Evolutionary conservation across 1,284 basidiomycete genomes (phyloP).

Genomic region (Pseudomicrostroma phylloplanum): DNA sequence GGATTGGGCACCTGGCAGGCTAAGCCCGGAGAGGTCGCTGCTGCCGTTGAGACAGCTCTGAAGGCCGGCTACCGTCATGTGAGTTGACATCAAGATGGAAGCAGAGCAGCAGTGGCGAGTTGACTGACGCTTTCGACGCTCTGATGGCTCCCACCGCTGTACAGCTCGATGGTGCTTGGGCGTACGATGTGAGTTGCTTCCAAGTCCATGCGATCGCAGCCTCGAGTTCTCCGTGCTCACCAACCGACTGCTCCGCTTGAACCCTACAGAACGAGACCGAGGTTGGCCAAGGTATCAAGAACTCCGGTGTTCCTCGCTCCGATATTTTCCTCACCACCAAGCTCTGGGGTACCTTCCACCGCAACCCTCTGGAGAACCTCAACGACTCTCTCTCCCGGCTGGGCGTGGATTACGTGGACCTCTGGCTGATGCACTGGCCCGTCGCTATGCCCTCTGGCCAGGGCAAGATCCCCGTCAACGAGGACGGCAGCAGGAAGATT

Average conservation of each 20-base stretch:
- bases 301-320: slow-evolving; percentile 65
- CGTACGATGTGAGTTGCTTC: neutral
- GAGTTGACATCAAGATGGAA: neutral
- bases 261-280: slow-evolving; percentile 66
- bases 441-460: slow-evolving; percentile 62
- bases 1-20: slow-evolving; percentile 36
- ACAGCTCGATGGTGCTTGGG: neutral
- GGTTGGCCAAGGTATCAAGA: slow-evolving; percentile 70
- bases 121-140: neutral
- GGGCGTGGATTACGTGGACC: slow-evolving; percentile 70
- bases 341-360: slow-evolving; percentile 46
- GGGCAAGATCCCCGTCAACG: slow-evolving; percentile 59
- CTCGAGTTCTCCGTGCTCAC: neutral
- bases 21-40: slow-evolving; percentile 53
- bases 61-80: slow-evolving; percentile 19
- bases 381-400: slow-evolving; percentile 60
- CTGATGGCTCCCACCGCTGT: neutral
- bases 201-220: neutral
- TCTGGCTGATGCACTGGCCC: slow-evolving; percentile 55
- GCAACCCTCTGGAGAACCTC: slow-evolving; percentile 38
- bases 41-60: slow-evolving; percentile 52
- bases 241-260: slow-evolving; percentile 21
- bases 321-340: slow-evolving; percentile 59
- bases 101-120: neutral
- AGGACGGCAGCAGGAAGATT: slow-evolving; percentile 59